Percentiles rank a stretch among this genome's conserved stretches.
phyloP scores from a whole-genome alignment of 148 eudicot species.

The Vaccinium myrtillus region DNA sequence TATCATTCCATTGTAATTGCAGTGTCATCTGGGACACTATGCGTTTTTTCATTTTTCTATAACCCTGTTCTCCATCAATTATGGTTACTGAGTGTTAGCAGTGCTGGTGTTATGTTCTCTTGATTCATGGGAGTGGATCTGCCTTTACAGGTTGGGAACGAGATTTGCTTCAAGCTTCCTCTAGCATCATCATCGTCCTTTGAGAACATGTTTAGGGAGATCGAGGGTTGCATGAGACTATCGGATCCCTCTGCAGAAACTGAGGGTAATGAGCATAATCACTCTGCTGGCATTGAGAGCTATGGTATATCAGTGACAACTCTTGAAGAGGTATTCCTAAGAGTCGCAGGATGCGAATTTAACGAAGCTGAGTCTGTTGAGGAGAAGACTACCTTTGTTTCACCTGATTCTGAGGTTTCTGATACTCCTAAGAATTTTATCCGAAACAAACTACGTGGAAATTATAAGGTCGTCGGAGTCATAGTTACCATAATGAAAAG shows the following conservation, averaged over 20 bases:
- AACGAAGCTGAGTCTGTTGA: constrained; percentile 51
- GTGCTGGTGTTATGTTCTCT: constrained; percentile 7
- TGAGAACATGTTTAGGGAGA: constrained; percentile 89
- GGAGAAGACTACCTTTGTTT: constrained; percentile 26
- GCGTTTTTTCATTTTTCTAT: background rate
- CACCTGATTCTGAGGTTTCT: constrained; percentile 34
- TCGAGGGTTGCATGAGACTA: constrained; percentile 74
- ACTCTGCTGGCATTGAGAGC: constrained; percentile 73
- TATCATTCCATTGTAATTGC: background rate
- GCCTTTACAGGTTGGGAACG: constrained; percentile 75
- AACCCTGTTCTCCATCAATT: background rate
- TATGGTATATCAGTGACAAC: constrained; percentile 98
- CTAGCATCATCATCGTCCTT: constrained; percentile 79
- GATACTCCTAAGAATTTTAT: constrained; percentile 33
- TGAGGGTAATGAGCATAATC: constrained; percentile 30
- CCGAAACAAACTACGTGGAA: constrained; percentile 42
- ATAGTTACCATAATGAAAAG: constrained; percentile 45
- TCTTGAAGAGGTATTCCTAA: constrained; percentile 93
- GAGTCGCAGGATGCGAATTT: constrained; percentile 85
- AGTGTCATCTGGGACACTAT: background rate
- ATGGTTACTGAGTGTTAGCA: background rate
- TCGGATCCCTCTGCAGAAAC: constrained; percentile 37
- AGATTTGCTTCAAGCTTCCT: constrained; percentile 93
- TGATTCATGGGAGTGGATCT: constrained; percentile 16
- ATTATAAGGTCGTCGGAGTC: constrained; percentile 40